phyloP scores from a whole-genome alignment of 1,139 yeast genomes.

The Petasospora fabianii region DNA sequence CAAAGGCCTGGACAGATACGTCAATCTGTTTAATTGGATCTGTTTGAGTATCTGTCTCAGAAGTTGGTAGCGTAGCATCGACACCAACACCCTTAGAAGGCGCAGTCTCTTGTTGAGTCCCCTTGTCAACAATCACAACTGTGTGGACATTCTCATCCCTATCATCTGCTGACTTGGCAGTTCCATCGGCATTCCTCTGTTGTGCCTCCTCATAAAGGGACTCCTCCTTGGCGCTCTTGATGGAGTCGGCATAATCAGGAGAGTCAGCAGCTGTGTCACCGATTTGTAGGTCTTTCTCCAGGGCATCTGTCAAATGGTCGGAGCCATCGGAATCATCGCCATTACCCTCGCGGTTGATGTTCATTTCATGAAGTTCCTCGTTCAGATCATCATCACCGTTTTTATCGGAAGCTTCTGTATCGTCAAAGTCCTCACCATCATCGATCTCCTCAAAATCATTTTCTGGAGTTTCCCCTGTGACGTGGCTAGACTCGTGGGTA shows the following conservation, averaged over 20 bases:
- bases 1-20: slow-evolving; percentile 32
- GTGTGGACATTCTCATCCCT: slow-evolving; percentile 1
- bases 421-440: slow-evolving; percentile 4
- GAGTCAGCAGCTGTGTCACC: background rate
- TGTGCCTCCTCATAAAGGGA: slow-evolving; percentile 12
- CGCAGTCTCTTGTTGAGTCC: slow-evolving; percentile 1
- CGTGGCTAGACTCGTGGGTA: background rate
- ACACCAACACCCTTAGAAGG: too few relatives aligned
- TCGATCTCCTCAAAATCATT: background rate
- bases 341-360: slow-evolving; percentile 3
- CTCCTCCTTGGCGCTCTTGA: slow-evolving; percentile 17
- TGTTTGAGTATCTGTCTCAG: slow-evolving; percentile 25
- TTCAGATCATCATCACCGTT: slow-evolving; percentile 2
- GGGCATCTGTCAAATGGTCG: slow-evolving; percentile 7
- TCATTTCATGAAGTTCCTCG: slow-evolving; percentile 12
- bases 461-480: background rate
- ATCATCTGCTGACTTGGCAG: background rate
- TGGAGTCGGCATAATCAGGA: slow-evolving; percentile 7
- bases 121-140: background rate
- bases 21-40: slow-evolving; percentile 20
- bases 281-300: slow-evolving; percentile 6
- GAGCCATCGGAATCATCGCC: slow-evolving; percentile 7
- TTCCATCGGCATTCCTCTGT: slow-evolving; percentile 8
- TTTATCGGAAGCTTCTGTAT: slow-evolving; percentile 1
- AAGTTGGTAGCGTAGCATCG: slow-evolving; percentile 10